Base-by-base conservation (phyloP, 2,329 filamentous ascomycete genomes). In the Neofusicoccum sp. region DNA sequence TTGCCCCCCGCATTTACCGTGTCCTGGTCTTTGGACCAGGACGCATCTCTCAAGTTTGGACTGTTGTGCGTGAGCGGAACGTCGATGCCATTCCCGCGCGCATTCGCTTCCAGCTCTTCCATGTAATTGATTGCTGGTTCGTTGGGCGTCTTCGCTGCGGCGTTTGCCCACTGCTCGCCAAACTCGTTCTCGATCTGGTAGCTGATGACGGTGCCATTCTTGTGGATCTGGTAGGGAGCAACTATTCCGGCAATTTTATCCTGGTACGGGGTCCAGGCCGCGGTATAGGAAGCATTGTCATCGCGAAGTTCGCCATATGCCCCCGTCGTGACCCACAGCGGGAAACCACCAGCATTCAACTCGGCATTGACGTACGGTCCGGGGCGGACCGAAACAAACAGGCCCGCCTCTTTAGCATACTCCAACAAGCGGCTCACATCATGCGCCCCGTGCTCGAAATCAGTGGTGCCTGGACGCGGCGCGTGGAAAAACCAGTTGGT, bases 321-420 rank as follows among this genome's bases (percentile, higher is more conserved):
- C 43, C 85, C 86, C 0, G 86, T 87, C 0, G 86, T 88, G 6
- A 86, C 71, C 85, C 86, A 89, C 1, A 86, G 75, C 0, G 87
- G 85, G 64, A 87, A 85, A 0, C 86, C 86, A 36, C 87, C 86
- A 1, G 83, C 85, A 65, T 84, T 87, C 2, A 85, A 79, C 69
- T 89, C 87, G 1, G 86, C 86, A 65, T 89, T 89, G 64, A 87
- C 81, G 62, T 89, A 89, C 0, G 85, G 85, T 0, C 86, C 86
- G 1, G 85, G 84, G 0, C 86, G 78, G 1, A 83, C 79, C 29
- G 86, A 80, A 39, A 85, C 79, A 66, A 85, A 86, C 45, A 86
- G 73, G 2, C 84, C 84, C 22, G 85, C 73, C 45, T 83, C 77
- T 65, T 85, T 80, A 3, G 84, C 83, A 36, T 85, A 76, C 31